These are phyloP conservation scores for Melampsora abietis-canadensis DNA, from an alignment of 1,284 basidiomycete genomes.

Conservation along the genomic window DNA sequence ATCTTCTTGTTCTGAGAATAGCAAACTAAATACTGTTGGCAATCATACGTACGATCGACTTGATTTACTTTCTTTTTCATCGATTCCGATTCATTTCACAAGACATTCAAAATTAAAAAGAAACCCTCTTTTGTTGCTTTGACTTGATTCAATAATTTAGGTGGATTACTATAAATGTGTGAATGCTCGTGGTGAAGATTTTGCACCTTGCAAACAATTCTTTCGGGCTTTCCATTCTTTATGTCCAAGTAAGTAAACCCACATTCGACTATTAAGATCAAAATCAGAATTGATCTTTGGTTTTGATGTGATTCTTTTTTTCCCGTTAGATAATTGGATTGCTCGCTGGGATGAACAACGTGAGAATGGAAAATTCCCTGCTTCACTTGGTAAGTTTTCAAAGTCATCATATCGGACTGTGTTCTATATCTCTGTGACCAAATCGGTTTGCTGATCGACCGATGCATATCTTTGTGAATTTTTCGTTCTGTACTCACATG, in stretches of 20 bases:
- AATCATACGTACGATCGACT: slow-evolving; percentile 72
- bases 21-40: slow-evolving; percentile 58
- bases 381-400: slow-evolving; percentile 20
- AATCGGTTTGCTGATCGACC: too few species aligned
- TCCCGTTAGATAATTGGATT: slow-evolving; percentile 61
- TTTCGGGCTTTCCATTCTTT: slow-evolving; percentile 92
- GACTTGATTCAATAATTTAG: too few species aligned
- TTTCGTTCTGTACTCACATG: too few species aligned
- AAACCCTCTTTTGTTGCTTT: too few species aligned
- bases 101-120: too few species aligned
- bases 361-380: slow-evolving; percentile 82
- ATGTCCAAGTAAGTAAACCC: slow-evolving; percentile 69
- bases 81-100: not conserved
- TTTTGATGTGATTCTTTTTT: not conserved
- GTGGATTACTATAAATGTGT: slow-evolving; percentile 91
- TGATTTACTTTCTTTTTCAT: not conserved
- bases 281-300: slow-evolving; percentile 27
- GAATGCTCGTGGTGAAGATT: slow-evolving; percentile 95
- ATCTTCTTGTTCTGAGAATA: slow-evolving; percentile 49
- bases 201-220: slow-evolving; percentile 97
- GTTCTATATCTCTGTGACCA: too few species aligned
- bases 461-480: too few species aligned
- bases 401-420: not conserved
- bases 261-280: too few species aligned
- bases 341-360: slow-evolving; percentile 86